Base-by-base conservation (phyloP, 2,329 filamentous ascomycete species). In the Zopfia rhizophila region DNA sequence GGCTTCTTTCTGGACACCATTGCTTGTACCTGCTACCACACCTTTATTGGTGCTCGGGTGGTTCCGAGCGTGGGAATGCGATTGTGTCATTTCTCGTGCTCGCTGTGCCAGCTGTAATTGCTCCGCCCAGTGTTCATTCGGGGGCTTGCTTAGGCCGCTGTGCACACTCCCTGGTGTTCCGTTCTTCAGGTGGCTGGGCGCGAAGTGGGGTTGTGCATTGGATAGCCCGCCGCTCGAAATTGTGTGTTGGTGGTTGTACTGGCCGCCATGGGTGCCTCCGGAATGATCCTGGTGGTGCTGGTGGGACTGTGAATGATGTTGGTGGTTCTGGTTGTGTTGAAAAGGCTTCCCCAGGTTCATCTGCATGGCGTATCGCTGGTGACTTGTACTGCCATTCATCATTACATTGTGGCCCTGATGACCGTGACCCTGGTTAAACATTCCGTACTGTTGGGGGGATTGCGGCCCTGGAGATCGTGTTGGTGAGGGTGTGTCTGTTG, bases 31-130 rank as follows among this genome's bases (percentile, higher is more conserved):
- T 21, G 80, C 75, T 18, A 83, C 77, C 3, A 88, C 83, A 35
- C 82, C 86, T 68, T 86, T 82, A 63, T 90, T 89, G 63, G 89
- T 84, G 48, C 79, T 82, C 2, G 87, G 86, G 65, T 88, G 87
- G 17, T 85, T 81, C 53, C 87, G 77, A 11, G 88, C 89, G 69
- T 93, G 92, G 70, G 94, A 80, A 80, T 90, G 77, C 69, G 82
- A 81, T 81, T 88, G 73, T 78, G 85, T 76, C 78, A 85, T 77
- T 82, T 90, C 63, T 44, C 82, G 77, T 31, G 90, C 85, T 53
- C 91, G 88, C 56, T 92, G 89, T 53, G 87, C 88, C 63, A 92
- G 76, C 52, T 89, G 86, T 55, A 96, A 74, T 74, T 99, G 94
- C 66, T 94, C 88, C 55, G 88, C 86, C 92, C 92, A 97, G 72